Base-by-base conservation (phyloP, 768 basidiomycete species). In the Pleurotus djamor region DNA sequence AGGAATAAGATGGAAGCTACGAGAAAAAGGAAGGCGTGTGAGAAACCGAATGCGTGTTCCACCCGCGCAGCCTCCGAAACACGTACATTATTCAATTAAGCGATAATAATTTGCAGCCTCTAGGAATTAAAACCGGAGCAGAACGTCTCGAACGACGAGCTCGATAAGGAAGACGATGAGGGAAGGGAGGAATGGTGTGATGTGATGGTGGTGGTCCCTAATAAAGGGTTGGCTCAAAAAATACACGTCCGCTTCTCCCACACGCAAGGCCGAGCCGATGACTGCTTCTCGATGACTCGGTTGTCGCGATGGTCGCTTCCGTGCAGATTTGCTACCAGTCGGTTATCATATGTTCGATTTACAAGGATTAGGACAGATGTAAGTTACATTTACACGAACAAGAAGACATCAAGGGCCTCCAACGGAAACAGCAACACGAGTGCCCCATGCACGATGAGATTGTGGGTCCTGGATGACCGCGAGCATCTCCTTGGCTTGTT, bases 1-100 rank as follows among this genome's bases (percentile, higher is more conserved):
- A 28, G 21, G 21, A 28, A 58, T 21, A 62, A 62, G 36, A 73
- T 67, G 52, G 68, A 64, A 45, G 76, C 62, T 58, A 71, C 65
- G 52, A 70, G 76, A 67, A 65, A 73, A 69, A 69, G 74, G 71
- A 59, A 28, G 21, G 21, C 21, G 71, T 71, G 67, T 74, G 71
- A 68, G 65, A 73, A 72, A 73, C 74, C 16, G 67, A 35, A 55
- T 14, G n/a, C 54, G 54, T 55, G 54, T 52, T n/a, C 34, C 21
- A 51, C n/a, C 37, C 70, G 48, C 58, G 67, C 72, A 73, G 72
- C 59, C 61, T 33, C 58, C 59, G 51, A 60, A 68, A 64, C 57
- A 52, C 65, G 21, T 32, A 54, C 28, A 60, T 49, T 47, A n/a
- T 14, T 48, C 21, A 10, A 17, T 13, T 10, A 41, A 45, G 51